Conservation (phyloP, 306 rosid species). For the Cicer yamashitae region DNA sequence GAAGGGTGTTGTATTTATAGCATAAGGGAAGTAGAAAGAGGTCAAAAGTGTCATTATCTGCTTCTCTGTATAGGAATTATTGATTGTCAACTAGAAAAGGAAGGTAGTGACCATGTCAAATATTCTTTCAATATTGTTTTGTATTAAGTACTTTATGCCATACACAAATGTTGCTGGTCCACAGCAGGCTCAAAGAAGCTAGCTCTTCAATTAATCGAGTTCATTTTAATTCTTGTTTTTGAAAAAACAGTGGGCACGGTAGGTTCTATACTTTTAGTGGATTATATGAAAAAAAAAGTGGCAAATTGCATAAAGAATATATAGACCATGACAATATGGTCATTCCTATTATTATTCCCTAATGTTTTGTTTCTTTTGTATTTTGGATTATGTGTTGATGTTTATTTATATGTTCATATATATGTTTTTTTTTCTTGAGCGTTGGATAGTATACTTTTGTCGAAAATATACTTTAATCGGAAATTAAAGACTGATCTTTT, state of each 20-base stretch:
- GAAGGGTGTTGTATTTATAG: conserved; percentile 42
- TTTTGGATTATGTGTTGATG: conserved; percentile 36
- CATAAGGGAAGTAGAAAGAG: conserved; percentile 19
- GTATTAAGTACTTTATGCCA: conserved; percentile 37
- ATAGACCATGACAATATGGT: conserved; percentile 43
- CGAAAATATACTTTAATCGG: too few relatives aligned
- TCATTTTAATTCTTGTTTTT: conserved; percentile 24
- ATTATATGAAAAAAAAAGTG: conserved; percentile 20
- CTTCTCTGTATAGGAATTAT: conserved; percentile 33
- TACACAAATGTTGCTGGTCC: conserved; percentile 47
- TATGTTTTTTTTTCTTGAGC: not conserved
- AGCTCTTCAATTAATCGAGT: conserved; percentile 33
- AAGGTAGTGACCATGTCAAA: conserved; percentile 45
- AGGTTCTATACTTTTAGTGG: conserved; percentile 45
- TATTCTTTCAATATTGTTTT: conserved; percentile 45
- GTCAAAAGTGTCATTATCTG: conserved; percentile 42
- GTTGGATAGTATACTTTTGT: not conserved
- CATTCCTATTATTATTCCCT: conserved; percentile 45
- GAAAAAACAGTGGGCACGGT: conserved; percentile 47
- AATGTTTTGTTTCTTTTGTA: conserved; percentile 36
- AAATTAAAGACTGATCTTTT: too few relatives aligned
- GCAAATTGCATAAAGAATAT: conserved; percentile 63
- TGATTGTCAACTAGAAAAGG: conserved; percentile 45
- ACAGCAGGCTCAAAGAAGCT: conserved; percentile 34
- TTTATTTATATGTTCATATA: not conserved